phyloP scores from a whole-genome alignment of 176 grass and related monocot species.

The Secale cereale region DNA sequence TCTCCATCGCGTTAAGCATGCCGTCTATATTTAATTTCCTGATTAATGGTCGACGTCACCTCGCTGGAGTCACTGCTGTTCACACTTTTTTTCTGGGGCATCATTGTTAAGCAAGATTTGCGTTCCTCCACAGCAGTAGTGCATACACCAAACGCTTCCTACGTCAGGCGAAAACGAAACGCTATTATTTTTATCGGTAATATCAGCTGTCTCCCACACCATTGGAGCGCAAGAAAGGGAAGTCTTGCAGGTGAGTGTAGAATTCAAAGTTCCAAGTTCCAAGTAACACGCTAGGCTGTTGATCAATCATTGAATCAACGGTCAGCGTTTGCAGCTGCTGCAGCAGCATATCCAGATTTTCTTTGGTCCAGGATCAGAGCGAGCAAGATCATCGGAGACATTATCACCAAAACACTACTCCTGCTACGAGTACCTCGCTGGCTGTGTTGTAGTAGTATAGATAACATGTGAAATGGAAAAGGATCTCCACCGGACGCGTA shows the following conservation, averaged over 20 bases:
- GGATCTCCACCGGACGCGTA: no score
- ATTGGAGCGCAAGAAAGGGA: neutral
- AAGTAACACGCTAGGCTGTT: neutral
- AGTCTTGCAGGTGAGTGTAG: neutral
- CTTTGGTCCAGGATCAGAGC: neutral
- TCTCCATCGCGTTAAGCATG: constrained; percentile 18
- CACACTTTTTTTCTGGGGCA: neutral
- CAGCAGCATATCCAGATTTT: neutral
- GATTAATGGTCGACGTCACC: neutral
- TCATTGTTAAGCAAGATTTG: neutral
- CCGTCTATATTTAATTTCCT: neutral
- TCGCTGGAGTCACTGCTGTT: neutral
- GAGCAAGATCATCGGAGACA: neutral
- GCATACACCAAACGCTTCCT: neutral
- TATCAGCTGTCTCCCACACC: neutral
- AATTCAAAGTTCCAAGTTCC: neutral
- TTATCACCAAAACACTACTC: neutral
- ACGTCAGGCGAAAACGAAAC: constrained; percentile 23
- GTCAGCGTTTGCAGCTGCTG: neutral
- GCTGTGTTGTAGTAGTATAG: no score
- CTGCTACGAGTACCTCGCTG: neutral
- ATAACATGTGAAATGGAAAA: no score
- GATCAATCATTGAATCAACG: neutral
- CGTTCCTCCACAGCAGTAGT: neutral
- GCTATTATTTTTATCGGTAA: neutral